Evolutionary conservation across 495 filamentous ascomycete species (phyloP), one percentile per base, ranked within the genome.

Genomic region (Penicillium riverlandense): DNA sequence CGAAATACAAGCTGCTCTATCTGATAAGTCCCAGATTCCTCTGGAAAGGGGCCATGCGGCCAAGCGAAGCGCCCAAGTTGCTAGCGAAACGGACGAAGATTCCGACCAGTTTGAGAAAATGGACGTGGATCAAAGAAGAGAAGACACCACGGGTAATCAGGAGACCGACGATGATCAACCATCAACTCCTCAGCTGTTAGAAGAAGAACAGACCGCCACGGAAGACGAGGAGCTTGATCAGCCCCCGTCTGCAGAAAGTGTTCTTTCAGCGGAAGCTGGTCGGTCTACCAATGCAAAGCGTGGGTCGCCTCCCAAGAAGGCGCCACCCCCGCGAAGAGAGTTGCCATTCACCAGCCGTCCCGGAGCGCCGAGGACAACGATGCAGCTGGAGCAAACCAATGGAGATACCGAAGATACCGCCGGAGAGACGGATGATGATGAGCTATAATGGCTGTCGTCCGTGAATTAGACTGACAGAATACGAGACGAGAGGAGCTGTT

Each of bases 61-160:
- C 11, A 84, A 85, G 54, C 68, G 80, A 10, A 55, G 58, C n/a
- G 53, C 49, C 7, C 34, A 37, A 7, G 41, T 38, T 22, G 8
- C 46, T 10, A 43, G 14, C 7, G 55, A 59, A 12, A 58, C 56
- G 36, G 62, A 61, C 12, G 50, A 47, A 2, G 66, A 72, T 11
- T 72, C 69, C 28, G 75, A 75, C 11, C 71, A 72, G 5, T 78
- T 79, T 42, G 77, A 81, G 43, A 67, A 63, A 53, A 83, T 84
- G 79, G 75, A 84, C 29, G 51, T 80, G 5, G 79, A 82, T 41
- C 40, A 64, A 13, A 44, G 53, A 35, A 32, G 40, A 5, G 42
- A 58, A 27, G 45, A 37, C 5, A 42, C 59, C 7, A 41, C 52
- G 11, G 57, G 59, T 15, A 59, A 61, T 6, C 55, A 62, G 51